A percentile compares a stretch with the other conserved stretches of the same genome.
These are phyloP conservation scores for Diplogelasinospora grovesii DNA, from an alignment of 495 filamentous ascomycete genomes.

Conservation along the genomic window DNA sequence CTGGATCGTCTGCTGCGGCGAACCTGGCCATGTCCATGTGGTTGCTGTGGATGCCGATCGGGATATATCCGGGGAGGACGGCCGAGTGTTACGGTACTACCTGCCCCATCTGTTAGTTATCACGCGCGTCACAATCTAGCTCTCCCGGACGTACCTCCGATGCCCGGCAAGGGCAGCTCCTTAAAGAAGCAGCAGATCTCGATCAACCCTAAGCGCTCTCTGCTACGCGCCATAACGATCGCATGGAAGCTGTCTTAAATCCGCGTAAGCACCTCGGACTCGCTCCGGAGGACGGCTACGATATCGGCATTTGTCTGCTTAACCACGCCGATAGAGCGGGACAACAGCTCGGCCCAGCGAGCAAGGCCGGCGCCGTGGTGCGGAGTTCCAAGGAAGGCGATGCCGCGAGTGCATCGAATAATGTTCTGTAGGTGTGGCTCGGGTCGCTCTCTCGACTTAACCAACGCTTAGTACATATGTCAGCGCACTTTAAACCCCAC, in stretches of 20 bases:
- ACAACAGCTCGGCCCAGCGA: constrained; percentile 18
- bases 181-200: constrained; percentile 28
- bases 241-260: constrained; percentile 34
- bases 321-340: constrained; percentile 11
- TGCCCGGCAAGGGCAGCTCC: constrained; percentile 17
- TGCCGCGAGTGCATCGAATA: constrained; percentile 23
- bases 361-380: constrained; percentile 33
- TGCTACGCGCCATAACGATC: constrained; percentile 20
- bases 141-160: constrained; percentile 7
- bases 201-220: constrained; percentile 14
- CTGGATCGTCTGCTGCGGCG: constrained; percentile 7
- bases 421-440: constrained; percentile 26
- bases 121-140: background rate
- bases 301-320: constrained; percentile 24
- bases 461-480: constrained; percentile 9
- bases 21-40: constrained; percentile 42
- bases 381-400: constrained; percentile 39
- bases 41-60: constrained; percentile 32
- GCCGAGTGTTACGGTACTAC: constrained; percentile 37
- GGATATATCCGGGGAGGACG: constrained; percentile 27
- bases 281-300: constrained; percentile 10
- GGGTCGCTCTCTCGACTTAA: constrained; percentile 10
- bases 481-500: background rate
- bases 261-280: constrained; percentile 28
- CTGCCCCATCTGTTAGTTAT: constrained; percentile 6